Base-by-base conservation (phyloP, 352 stramenopile genomes). In the Globisporangium abappressorium region DNA sequence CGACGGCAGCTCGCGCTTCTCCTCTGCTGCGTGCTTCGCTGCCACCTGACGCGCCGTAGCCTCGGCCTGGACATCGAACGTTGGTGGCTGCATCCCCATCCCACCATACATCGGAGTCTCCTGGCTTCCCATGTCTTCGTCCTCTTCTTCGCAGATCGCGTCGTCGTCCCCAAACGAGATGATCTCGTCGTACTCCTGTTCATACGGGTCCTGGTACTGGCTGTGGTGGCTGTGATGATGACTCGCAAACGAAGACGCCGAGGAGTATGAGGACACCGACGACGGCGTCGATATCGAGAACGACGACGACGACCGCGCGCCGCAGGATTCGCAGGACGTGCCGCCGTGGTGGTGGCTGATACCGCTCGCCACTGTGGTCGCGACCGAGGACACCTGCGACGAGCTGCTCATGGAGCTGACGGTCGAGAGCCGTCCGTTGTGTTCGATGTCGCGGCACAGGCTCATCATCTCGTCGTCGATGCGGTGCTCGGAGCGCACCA, bases 401-500 rank as follows among this genome's bases (percentile, higher is more conserved):
- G 51, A 33, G n/a, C 9, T 38, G 30, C 55, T 54, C 15, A 57
- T 55, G 7, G 60, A 47, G 36, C 38, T 61, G 22, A 30, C 20
- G 6, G 26, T 62, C 53, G 22, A 62, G 55, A 62, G 54, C 41
- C 63, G 53, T 15, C 54, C 34, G 14, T 30, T 60, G 24, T 68
- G 63, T 20, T 57, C 54, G 5, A 57, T 49, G 26, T 68, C 54
- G 4, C 69, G 66, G 24, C 63, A 79, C 3, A 69, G 57, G 47
- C 63, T 57, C 14, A 74, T 24, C 57, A 71, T 78, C 46, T 71
- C 72, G 14, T 82, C 70, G 46, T 91, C 80, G 69, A 91, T 84
- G 53, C 79, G 80, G 65, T 89, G 82, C 61, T 89, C 80, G 9
- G 36, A 43, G 8, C 62, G 62, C 49, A 75, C 59, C 4, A 71